phyloP scores from a whole-genome alignment of 2,329 filamentous ascomycete species.

The Botrytis aclada region DNA sequence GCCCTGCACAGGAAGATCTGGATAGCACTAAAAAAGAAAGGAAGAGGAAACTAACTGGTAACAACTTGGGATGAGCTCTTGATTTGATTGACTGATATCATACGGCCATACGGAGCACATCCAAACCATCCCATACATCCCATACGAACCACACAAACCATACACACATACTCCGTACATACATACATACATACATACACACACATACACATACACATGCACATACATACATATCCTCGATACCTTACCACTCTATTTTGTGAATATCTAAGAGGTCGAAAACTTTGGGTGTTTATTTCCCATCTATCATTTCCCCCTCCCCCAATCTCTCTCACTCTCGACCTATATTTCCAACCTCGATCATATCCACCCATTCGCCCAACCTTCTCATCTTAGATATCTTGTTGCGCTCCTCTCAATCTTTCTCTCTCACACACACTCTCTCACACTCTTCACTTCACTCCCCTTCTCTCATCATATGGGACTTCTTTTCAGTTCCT shows the following conservation, averaged over 20 bases:
- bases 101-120: neutral
- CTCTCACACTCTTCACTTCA: neutral
- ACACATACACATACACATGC: neutral
- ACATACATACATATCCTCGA: neutral
- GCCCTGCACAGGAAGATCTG: slow-evolving; percentile 13
- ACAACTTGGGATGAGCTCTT: neutral
- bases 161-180: neutral
- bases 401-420: neutral
- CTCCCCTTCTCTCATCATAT: neutral
- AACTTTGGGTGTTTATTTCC: neutral
- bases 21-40: neutral
- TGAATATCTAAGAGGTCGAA: slow-evolving; percentile 2
- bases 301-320: neutral
- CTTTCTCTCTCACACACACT: neutral
- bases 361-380: neutral
- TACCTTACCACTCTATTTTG: neutral
- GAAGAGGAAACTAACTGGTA: neutral
- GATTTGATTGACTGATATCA: neutral
- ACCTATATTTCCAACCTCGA: neutral
- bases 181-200: neutral
- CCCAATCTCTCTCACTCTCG: neutral
- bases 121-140: neutral
- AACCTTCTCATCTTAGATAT: neutral
- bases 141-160: neutral
- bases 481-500: neutral